These are phyloP conservation scores for Sugiyamaella paludigena DNA, from an alignment of 1,139 yeast species.

Conservation along the genomic window DNA sequence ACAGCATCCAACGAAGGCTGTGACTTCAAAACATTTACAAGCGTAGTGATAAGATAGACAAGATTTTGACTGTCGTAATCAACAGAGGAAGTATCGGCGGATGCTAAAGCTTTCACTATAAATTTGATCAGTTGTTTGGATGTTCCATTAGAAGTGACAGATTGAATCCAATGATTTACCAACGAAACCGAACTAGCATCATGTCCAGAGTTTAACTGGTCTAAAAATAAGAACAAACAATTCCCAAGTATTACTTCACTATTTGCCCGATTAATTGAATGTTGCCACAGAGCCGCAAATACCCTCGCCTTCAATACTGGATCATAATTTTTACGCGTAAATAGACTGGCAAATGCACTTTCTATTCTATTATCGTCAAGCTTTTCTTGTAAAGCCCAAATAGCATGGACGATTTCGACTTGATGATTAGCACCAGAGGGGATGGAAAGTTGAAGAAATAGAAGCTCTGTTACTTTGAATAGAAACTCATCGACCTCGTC, in stretches of 20 bases:
- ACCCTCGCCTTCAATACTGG: constrained; percentile 27
- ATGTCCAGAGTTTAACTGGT: constrained; percentile 46
- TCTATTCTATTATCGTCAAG: constrained; percentile 37
- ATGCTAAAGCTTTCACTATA: constrained; percentile 50
- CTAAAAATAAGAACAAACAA: constrained; percentile 69
- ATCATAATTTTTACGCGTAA: constrained; percentile 25
- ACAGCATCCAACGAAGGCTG: constrained; percentile 14
- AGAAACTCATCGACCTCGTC: constrained; percentile 28
- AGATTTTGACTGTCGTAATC: background rate
- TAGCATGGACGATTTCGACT: constrained; percentile 57
- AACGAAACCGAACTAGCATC: constrained; percentile 31
- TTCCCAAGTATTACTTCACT: constrained; percentile 51
- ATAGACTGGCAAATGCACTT: constrained; percentile 37
- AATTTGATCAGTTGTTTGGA: constrained; percentile 60
- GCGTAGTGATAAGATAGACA: constrained; percentile 18
- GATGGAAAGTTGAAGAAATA: constrained; percentile 18
- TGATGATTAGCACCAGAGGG: constrained; percentile 49
- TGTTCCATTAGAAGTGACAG: constrained; percentile 53
- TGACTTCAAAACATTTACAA: constrained; percentile 18
- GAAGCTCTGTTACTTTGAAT: constrained; percentile 8
- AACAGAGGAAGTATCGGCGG: constrained; percentile 1
- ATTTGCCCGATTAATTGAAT: constrained; percentile 40
- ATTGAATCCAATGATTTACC: constrained; percentile 57
- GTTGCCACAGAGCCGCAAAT: constrained; percentile 43
- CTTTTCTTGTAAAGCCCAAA: constrained; percentile 40